Evolutionary conservation across 1,284 basidiomycete species (phyloP), one percentile per base, ranked within the genome.

Genomic region (Pterulicium gracile): DNA sequence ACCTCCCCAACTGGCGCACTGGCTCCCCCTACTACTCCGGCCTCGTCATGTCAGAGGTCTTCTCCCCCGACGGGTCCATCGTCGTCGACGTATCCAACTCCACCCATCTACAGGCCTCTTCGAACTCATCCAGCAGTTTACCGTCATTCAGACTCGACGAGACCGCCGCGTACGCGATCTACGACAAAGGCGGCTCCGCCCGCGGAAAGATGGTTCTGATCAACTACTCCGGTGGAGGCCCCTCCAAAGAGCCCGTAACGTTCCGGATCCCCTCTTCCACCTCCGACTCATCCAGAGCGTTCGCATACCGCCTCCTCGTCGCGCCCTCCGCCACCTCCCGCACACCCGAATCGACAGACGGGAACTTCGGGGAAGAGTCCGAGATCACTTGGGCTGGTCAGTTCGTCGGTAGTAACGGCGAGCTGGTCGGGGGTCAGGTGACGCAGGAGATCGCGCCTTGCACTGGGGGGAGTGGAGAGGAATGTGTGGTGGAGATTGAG

Each of bases 381-480:
- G 52, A 61, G 19, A 65, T 66, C 27, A 55, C 54, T 1, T 66
- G 64, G 63, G 64, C 62, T 3, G 62, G 62, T 0, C 63, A 66
- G 54, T 63, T 53, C 1, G 54, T 66, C 2, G 55, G 55, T 3
- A 47, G 46, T 10, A 58, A 58, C 34, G 64, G 64, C 1, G 50
- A 58, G 18, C 47, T 65, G 13, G 18, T 41, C 10, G 62, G 61
- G 0, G 52, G 53, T 1, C 59, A 64, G 50, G 41, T 46, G 23
- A 58, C 60, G 14, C 41, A 44, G 1, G 44, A 50, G 40, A 42
- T 56, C 43, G 45, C 54, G 19, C 10, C 27, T 32, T 66, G 64
- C 49, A 42, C 43, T 4, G 7, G 7, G 7, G 7, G 7, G 7
- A 10, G 10, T 7, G 7, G 10, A 10, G 42, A 55, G 21, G 63